Evolutionary conservation across 495 filamentous ascomycete species (phyloP), one percentile per base, ranked within the genome.

Genomic region (Penicillium goetzii): DNA sequence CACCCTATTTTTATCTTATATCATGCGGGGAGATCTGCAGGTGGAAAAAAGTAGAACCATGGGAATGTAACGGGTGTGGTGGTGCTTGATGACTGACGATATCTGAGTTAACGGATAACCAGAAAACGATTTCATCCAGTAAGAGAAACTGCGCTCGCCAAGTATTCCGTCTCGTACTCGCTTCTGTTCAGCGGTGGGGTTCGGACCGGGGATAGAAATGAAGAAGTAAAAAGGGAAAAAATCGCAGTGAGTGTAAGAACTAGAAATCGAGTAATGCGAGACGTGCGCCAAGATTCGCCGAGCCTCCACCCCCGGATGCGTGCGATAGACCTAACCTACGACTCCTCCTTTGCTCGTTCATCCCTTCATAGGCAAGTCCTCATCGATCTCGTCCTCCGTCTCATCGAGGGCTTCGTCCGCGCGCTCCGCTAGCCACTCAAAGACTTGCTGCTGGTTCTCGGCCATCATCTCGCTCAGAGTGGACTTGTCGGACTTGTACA

Each of bases 401-500:
- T 76, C 73, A 4, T 78, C 32, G 66, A 53, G 15, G 34, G 61
- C 43, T 76, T 76, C 74, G 17, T 70, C 74, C 4, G 81, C 70
- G 51, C 83, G 80, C 11, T 77, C 79, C 58, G 71, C 49, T 50
- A 91, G 80, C 78, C 81, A 90, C 21, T 78, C 60, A 62, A 78
- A 82, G 1, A 85, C 85, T 17, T 89, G 85, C 1, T 74, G 66
- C 34, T 81, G 78, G 74, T 91, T 87, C 33, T 76, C 74, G 14
- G 76, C 70, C 73, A 92, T 81, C 89, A 92, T 91, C 26, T 83
- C 78, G n/a, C 83, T 84, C 28, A 92, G 72, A 0, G 83, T 81
- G 12, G 72, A 74, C 28, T 81, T 79, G 1, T 78, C 70, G 26
- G 86, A 88, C 61, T 79, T 78, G 34, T 84, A 69, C 9, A 92